Conservation (phyloP, 371 early-diverging fungal species). For the Mortierella sp. region DNA sequence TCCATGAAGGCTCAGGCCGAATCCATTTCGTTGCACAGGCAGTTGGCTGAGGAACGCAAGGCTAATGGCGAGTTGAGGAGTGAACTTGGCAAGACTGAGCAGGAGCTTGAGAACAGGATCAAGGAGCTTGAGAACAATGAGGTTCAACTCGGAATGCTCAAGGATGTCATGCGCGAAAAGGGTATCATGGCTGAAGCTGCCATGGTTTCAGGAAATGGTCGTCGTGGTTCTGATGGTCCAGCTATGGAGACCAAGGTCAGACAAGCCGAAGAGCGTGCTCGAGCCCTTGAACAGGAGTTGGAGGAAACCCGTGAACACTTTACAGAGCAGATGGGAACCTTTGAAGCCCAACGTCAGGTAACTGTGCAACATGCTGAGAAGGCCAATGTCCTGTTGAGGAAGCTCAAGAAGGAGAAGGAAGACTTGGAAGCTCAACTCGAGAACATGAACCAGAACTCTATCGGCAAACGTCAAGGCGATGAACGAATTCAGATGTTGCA, state of each 20-base stretch:
- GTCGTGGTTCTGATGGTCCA: conserved; percentile 40
- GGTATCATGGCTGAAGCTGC: conserved; percentile 46
- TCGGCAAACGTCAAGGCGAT: conserved; percentile 15
- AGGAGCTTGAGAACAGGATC: conserved; percentile 57
- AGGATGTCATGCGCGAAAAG: conserved; percentile 67
- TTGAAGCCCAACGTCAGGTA: conserved; percentile 32
- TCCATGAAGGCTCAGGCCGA: conserved; percentile 67
- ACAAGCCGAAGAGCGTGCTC: conserved; percentile 13
- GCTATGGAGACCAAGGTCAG: conserved; percentile 8
- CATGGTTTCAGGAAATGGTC: conserved; percentile 11
- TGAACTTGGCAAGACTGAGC: conserved; percentile 61
- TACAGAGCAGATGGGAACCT: conserved; percentile 21
- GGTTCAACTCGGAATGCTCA: conserved; percentile 70
- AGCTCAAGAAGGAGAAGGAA: conserved; percentile 36
- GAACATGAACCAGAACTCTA: neutral
- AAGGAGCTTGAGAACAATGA: conserved; percentile 66
- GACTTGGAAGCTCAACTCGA: conserved; percentile 12
- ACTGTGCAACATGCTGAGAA: conserved; percentile 39
- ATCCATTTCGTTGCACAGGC: conserved; percentile 59
- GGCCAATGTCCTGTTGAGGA: conserved; percentile 29
- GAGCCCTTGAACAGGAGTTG: conserved; percentile 24
- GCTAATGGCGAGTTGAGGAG: conserved; percentile 59
- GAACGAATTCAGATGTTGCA: conserved; percentile 33
- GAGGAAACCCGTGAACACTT: conserved; percentile 20
- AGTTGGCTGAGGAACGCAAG: conserved; percentile 64